phyloP scores from a whole-genome alignment of 176 grass and related monocot genomes.

The Carex scoparia region DNA sequence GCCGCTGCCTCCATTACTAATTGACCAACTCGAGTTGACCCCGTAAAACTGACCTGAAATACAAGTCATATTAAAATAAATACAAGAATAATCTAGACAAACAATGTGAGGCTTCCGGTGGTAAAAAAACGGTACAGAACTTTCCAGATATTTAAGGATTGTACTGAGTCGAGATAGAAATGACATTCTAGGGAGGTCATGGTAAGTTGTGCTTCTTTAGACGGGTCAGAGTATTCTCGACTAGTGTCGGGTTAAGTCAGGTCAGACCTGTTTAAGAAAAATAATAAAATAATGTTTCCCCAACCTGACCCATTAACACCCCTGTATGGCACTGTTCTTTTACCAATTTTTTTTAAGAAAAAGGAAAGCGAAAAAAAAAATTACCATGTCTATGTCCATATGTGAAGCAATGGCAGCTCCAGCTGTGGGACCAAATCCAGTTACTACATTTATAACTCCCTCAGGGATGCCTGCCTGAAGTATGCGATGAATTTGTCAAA shows the following conservation, averaged over 20 bases:
- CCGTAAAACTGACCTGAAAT: conserved; percentile 52
- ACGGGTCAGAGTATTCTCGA: neutral
- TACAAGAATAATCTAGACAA: neutral
- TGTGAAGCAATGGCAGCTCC: conserved; percentile 54
- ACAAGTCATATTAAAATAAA: neutral
- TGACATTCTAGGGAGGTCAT: neutral
- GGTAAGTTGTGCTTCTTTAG: neutral
- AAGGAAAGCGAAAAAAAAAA: neutral
- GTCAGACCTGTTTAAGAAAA: too few species aligned
- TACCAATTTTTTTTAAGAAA: neutral
- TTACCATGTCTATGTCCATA: conserved; percentile 54
- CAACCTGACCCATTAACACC: too few species aligned
- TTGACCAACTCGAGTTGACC: conserved; percentile 45
- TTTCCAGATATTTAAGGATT: neutral
- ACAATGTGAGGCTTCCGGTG: neutral
- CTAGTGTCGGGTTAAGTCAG: too few species aligned
- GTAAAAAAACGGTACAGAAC: neutral
- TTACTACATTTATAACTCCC: conserved; percentile 47
- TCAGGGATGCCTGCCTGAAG: conserved; percentile 49
- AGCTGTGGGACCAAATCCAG: conserved; percentile 49
- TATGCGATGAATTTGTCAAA: neutral
- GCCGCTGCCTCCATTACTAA: conserved; percentile 53
- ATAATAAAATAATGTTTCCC: too few species aligned
- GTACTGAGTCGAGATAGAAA: neutral
- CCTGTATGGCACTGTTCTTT: neutral